Base-by-base conservation (phyloP, 2,329 filamentous ascomycete genomes). In the Fusarium sp. region DNA sequence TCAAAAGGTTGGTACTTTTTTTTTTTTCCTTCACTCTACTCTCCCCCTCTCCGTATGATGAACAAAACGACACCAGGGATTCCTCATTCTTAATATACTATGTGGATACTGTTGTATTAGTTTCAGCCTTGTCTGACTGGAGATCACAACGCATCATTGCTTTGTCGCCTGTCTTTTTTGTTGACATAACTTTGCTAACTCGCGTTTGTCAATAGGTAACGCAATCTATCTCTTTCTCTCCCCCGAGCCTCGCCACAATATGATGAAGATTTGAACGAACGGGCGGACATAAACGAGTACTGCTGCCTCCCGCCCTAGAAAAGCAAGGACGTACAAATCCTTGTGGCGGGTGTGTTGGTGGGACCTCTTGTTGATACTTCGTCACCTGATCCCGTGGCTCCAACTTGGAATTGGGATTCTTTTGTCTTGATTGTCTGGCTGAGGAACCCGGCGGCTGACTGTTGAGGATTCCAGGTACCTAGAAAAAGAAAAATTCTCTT, bases 101-200 rank as follows among this genome's bases (percentile, higher is more conserved):
- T 89, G 87, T 89, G 83, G 87, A 89, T 81, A 83, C 80, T 81
- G 83, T 85, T 84, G 83, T 80, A 78, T 76, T 77, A 86, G 87
- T 89, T 89, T 89, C 86, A 89, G 87, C 87, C 87, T 89, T 89
- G 86, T 89, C 87, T 89, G 87, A 89, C 82, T 81, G 77, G 80
- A 82, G 75, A 75, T 78, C 62, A 76, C 51, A 68, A 66, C 57
- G 58, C 71, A 70, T 51, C 60, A 63, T 63, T 69, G 68, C 58
- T 65, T 74, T 73, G 65, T 58, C 69, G 23, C 54, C 29, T 29
- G n/a, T 29, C 42, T 23, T 9, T 23, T 9, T 9, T 44, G 59
- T 58, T 46, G 62, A 61, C 59, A 38, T 67, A 64, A 64, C 27
- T 29, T 74, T 75, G 77, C 80, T 84, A 81, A 84, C 79, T 67